Evolutionary conservation across 2,329 filamentous ascomycete genomes (phyloP), one percentile per base, ranked within the genome.

Genomic region (Celoporthe dispersa): DNA sequence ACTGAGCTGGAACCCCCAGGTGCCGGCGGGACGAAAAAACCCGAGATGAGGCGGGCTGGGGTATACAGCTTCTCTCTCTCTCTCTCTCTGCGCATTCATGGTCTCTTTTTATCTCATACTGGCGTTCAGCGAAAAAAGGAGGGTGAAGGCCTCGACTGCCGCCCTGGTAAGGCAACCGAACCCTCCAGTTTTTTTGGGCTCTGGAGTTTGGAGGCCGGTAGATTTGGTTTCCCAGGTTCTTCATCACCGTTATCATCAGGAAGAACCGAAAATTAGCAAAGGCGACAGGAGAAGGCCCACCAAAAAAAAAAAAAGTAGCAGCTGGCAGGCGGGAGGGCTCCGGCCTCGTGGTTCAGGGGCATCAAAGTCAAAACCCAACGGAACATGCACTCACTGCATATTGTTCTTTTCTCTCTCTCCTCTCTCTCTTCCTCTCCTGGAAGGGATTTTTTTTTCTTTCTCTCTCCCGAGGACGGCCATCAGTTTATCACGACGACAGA

Each of bases 1-100:
- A 93, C 79, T 94, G 77, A 79, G 69, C 55, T 9, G 39, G n/a
- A 28, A n/a, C n/a, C n/a, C n/a, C 2, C 35, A 12, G 37, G 59
- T 19, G 44, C 61, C 28, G 19, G 41, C 37, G 41, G n/a, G 51
- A 19, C 22, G 12, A 37, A n/a, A 8, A 39, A 16, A 39, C 8
- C n/a, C 31, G 48, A 5, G 57, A 64, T 28, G 35, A 39, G 37
- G 63, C 25, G 19, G 44, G 31, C 64, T 37, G n/a, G n/a, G 48
- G 41, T 41, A 39, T 9, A 48, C 53, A 62, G 66, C 35, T 57
- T n/a, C 44, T 39, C 59, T 31, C 37, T 11, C 9, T 11, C 35
- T 9, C 35, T 9, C 35, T 16, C 55, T 37, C 57, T 33, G 60
- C 63, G 62, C 66, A 68, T 53, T 33, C 35, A 44, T 68, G 37